phyloP scores from a whole-genome alignment of 805 yeast species.

The Kodamaea neixiangensis region DNA sequence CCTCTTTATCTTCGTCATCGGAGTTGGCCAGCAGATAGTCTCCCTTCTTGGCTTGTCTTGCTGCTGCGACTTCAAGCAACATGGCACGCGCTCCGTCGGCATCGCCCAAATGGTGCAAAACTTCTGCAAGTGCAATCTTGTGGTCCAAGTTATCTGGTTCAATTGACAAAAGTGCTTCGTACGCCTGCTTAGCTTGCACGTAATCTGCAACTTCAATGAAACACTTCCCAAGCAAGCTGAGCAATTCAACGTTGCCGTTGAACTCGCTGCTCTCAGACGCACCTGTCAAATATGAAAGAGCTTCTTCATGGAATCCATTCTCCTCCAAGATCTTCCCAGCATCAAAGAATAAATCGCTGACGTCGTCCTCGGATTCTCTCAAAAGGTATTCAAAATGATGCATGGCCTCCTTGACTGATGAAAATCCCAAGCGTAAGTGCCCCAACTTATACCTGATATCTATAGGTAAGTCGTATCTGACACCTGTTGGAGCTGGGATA shows the following conservation, averaged over 20 bases:
- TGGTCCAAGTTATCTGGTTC: conserved; percentile 71
- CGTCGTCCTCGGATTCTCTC: conserved; percentile 57
- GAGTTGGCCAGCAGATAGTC: conserved; percentile 17
- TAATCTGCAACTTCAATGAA: conserved; percentile 71
- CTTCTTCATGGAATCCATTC: conserved; percentile 71
- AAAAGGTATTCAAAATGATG: conserved; percentile 64
- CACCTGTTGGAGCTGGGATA: conserved; percentile 16
- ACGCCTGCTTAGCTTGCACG: conserved; percentile 61
- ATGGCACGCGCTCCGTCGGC: conserved; percentile 56
- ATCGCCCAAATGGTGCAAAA: conserved; percentile 66
- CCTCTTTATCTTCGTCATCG: conserved; percentile 20
- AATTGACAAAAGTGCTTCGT: conserved; percentile 50
- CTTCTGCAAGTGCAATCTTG: conserved; percentile 79
- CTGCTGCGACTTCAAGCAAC: conserved; percentile 54
- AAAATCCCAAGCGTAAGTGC: conserved; percentile 63
- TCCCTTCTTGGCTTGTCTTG: conserved; percentile 16
- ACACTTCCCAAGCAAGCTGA: conserved; percentile 72
- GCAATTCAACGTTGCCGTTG: conserved; percentile 49
- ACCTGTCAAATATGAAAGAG: conserved; percentile 63
- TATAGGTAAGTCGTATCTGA: conserved; percentile 61
- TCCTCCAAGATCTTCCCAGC: conserved; percentile 76
- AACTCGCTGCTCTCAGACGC: conserved; percentile 57
- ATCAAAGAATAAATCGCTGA: conserved; percentile 70
- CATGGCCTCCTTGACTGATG: conserved; percentile 68
- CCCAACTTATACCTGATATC: conserved; percentile 88